A percentile compares a stretch with the other conserved stretches of the same genome.
Conservation (phyloP, 2,329 filamentous ascomycete genomes). For the Westerdykella ornata region DNA sequence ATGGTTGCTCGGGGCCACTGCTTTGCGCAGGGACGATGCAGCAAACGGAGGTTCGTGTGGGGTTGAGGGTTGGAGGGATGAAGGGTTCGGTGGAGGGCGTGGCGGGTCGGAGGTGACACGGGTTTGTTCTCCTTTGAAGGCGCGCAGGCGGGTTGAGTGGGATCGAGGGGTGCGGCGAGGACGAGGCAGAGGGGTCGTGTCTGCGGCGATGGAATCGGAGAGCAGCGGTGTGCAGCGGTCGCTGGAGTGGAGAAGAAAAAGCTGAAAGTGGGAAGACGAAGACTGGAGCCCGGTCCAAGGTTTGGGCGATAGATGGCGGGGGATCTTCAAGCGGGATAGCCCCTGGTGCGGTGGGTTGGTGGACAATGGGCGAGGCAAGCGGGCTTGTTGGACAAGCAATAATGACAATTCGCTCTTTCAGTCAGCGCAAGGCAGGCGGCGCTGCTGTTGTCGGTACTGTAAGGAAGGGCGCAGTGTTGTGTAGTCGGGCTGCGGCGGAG, state of each 20-base stretch:
- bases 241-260: constrained; percentile 11
- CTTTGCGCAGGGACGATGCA: constrained; percentile 3
- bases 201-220: too few relatives aligned
- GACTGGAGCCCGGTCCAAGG: too few relatives aligned
- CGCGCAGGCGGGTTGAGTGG: neutral
- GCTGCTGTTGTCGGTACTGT: too few relatives aligned
- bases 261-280: constrained; percentile 14
- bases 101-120: neutral
- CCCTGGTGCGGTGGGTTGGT: constrained; percentile 4
- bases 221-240: neutral
- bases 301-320: constrained; percentile 27
- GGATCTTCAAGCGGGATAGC: constrained; percentile 5
- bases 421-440: neutral
- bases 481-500: too few relatives aligned
- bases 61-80: neutral
- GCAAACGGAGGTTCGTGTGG: neutral
- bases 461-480: too few relatives aligned
- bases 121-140: neutral
- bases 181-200: neutral
- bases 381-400: too few relatives aligned
- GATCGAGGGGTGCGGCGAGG: neutral
- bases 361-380: too few relatives aligned
- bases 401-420: too few relatives aligned
- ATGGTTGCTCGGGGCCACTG: constrained; percentile 6
- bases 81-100: neutral